A percentile compares a stretch with the other conserved stretches of the same genome.
Evolutionary conservation across 2,329 filamentous ascomycete genomes (phyloP).

Genomic region (Ceratocystis diversiconidia): DNA sequence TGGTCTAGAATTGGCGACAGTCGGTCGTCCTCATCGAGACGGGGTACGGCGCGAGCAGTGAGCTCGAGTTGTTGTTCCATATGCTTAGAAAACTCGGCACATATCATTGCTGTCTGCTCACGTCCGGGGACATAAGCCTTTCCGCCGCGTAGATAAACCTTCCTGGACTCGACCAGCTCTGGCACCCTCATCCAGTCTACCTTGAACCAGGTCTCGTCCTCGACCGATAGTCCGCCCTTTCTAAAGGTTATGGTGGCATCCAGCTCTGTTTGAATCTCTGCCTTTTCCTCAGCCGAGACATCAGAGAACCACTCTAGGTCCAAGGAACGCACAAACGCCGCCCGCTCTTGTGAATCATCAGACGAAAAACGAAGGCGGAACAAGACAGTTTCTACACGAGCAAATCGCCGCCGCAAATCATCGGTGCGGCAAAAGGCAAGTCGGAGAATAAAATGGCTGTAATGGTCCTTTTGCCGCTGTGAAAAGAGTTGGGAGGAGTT

Average conservation of each 20-base stretch:
- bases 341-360: slow-evolving; percentile 61
- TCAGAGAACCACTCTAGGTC: slow-evolving; percentile 84
- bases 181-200: slow-evolving; percentile 91
- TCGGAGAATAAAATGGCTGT: slow-evolving; percentile 91
- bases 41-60: slow-evolving; percentile 78
- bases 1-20: slow-evolving; percentile 55
- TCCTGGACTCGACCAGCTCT: slow-evolving; percentile 68
- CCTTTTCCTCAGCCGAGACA: slow-evolving; percentile 64
- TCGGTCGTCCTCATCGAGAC: slow-evolving; percentile 91
- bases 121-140: slow-evolving; percentile 82
- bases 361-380: slow-evolving; percentile 69
- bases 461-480: slow-evolving; percentile 89
- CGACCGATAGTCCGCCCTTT: slow-evolving; percentile 32
- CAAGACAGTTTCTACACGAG: slow-evolving; percentile 73
- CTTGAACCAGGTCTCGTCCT: slow-evolving; percentile 88
- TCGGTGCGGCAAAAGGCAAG: slow-evolving; percentile 86
- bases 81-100: slow-evolving; percentile 68
- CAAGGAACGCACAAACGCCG: slow-evolving; percentile 60
- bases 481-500: slow-evolving; percentile 41
- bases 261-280: slow-evolving; percentile 47
- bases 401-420: slow-evolving; percentile 75
- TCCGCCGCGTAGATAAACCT: slow-evolving; percentile 62
- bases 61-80: slow-evolving; percentile 77
- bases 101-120: slow-evolving; percentile 78
- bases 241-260: slow-evolving; percentile 26